phyloP scores from a whole-genome alignment of 2,329 filamentous ascomycete species.

The Thielaviopsis euricoi region DNA sequence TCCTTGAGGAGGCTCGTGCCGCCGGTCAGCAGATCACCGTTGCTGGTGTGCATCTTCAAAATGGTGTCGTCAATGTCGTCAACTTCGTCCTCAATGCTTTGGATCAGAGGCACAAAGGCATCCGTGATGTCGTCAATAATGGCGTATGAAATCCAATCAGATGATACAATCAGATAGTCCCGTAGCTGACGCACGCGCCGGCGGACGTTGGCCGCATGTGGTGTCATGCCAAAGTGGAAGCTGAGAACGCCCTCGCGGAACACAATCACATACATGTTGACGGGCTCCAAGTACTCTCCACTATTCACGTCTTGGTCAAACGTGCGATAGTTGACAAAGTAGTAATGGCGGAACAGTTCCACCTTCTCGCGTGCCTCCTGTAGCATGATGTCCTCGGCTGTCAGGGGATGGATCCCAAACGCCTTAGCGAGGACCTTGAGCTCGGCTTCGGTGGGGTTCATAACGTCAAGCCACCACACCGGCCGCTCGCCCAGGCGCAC shows the following conservation, averaged over 20 bases:
- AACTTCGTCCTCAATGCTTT: conserved; percentile 86
- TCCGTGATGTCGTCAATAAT: conserved; percentile 98
- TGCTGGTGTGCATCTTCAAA: conserved; percentile 53
- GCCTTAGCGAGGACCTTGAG: conserved; percentile 89
- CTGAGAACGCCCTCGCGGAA: conserved; percentile 91
- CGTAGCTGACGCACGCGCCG: conserved; percentile 82
- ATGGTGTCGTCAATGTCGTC: conserved; percentile 94
- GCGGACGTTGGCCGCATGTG: conserved; percentile 90
- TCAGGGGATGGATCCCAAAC: conserved; percentile 91
- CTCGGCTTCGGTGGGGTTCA: conserved; percentile 80
- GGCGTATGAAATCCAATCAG: conserved; percentile 97
- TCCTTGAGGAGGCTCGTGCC: conserved; percentile 17
- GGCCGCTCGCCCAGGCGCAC: conserved; percentile 63
- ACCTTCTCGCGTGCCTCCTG: conserved; percentile 97
- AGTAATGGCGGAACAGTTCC: conserved; percentile 92
- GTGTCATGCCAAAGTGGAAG: conserved; percentile 94
- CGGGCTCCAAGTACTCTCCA: conserved; percentile 80
- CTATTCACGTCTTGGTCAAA: conserved; percentile 89
- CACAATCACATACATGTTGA: conserved; percentile 95
- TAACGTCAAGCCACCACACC: conserved; percentile 91
- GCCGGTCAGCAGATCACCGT: neutral
- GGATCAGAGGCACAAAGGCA: conserved; percentile 82
- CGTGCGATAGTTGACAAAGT: conserved; percentile 95
- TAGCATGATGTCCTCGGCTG: conserved; percentile 91
- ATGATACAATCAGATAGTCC: conserved; percentile 82